phyloP scores from a whole-genome alignment of 225 moss, liverwort and hornwort genomes.

The Polytrichum commune region DNA sequence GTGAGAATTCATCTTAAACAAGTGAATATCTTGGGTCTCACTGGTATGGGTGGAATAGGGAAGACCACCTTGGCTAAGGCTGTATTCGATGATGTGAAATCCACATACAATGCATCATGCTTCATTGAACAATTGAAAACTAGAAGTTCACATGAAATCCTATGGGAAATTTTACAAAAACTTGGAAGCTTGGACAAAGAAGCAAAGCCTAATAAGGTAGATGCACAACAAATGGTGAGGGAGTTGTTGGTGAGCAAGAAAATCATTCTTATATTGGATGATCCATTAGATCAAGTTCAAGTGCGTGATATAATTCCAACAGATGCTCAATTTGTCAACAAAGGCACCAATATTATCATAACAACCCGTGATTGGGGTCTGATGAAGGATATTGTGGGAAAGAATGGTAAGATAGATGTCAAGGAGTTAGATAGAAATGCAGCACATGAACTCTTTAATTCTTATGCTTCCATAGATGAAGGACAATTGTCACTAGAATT shows the following conservation, averaged over 20 bases:
- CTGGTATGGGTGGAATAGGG: slow-evolving; percentile 13
- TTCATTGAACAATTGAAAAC: slow-evolving; percentile 3
- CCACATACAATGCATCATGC: slow-evolving; percentile 1
- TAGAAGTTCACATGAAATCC: neutral
- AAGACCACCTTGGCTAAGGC: slow-evolving; percentile 8
- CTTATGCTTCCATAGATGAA: neutral
- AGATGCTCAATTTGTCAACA: neutral
- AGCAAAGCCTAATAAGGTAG: neutral
- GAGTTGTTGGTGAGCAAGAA: neutral
- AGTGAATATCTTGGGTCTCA: neutral
- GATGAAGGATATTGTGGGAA: neutral
- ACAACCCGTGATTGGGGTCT: neutral
- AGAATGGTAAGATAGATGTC: neutral
- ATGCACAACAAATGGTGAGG: neutral
- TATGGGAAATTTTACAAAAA: neutral
- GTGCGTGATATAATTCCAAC: neutral
- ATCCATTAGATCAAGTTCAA: neutral
- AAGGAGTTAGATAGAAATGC: neutral
- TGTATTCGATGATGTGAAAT: neutral
- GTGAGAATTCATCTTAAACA: neutral
- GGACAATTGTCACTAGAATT: neutral
- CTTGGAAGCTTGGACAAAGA: neutral
- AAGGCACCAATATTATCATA: neutral
- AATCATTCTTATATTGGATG: neutral
- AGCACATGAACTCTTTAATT: neutral